Evolutionary conservation across 371 early-diverging fungal species (phyloP).

Genomic region (Haplosporangium sp.): DNA sequence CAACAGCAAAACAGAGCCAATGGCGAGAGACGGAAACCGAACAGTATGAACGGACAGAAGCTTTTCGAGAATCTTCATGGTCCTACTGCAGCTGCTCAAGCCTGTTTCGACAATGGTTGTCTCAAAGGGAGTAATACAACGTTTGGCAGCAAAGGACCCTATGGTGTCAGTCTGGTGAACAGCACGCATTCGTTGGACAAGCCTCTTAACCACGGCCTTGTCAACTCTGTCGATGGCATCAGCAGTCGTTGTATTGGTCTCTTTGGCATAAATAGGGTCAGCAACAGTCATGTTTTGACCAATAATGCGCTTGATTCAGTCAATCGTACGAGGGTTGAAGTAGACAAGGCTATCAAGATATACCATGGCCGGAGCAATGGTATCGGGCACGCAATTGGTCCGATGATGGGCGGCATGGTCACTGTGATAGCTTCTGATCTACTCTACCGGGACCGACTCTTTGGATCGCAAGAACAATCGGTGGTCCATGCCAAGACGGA

Average conservation of each 20-base stretch:
- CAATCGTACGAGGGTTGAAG: background rate
- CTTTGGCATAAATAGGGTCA: conserved; percentile 3
- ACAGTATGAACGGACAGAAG: background rate
- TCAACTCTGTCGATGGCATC: background rate
- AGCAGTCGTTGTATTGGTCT: background rate
- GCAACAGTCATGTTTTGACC: background rate
- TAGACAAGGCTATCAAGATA: background rate
- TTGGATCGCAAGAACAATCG: background rate
- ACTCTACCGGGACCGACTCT: background rate
- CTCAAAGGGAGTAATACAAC: background rate
- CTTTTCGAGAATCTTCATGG: background rate
- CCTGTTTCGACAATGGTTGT: background rate
- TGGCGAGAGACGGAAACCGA: conserved; percentile 1
- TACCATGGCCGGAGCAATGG: too few species aligned
- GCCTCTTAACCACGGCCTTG: background rate
- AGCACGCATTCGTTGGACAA: background rate
- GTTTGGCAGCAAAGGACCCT: background rate
- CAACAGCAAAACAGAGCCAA: background rate
- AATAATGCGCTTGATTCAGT: background rate
- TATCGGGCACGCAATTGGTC: background rate
- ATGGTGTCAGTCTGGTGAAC: background rate
- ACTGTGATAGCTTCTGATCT: background rate
- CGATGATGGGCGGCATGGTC: background rate
- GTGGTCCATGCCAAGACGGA: conserved; percentile 1
- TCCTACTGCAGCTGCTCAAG: background rate